phyloP scores from a whole-genome alignment of 108 stramenopile species.

The Skeletonema potamos region DNA sequence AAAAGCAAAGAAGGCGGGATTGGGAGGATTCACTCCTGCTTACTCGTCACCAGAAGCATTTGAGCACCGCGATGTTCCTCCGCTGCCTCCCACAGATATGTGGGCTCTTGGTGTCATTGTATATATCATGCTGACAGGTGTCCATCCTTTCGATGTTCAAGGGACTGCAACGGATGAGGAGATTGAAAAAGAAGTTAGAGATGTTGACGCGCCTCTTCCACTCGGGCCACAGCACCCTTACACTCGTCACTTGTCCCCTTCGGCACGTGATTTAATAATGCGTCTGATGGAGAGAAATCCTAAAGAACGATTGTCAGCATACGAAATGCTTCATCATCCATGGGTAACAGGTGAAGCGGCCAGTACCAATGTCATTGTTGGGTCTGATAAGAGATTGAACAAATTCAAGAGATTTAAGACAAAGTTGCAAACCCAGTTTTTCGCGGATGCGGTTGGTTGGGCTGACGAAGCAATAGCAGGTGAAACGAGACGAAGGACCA shows the following conservation, averaged over 20 bases:
- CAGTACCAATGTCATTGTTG: conserved; percentile 62
- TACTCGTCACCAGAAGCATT: conserved; percentile 80
- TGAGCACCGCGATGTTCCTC: conserved; percentile 20
- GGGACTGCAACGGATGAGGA: conserved; percentile 76
- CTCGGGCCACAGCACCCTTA: conserved; percentile 41
- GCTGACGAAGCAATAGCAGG: conserved; percentile 48
- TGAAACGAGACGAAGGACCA: conserved; percentile 55
- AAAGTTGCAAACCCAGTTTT: conserved; percentile 68
- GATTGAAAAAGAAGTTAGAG: conserved; percentile 58
- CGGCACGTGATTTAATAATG: conserved; percentile 73
- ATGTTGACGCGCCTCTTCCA: conserved; percentile 42
- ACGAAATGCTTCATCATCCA: conserved; percentile 87
- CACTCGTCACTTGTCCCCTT: conserved; percentile 62
- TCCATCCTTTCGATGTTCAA: conserved; percentile 87
- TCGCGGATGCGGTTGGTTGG: conserved; percentile 60
- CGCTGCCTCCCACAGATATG: conserved; percentile 64
- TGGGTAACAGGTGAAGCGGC: conserved; percentile 89
- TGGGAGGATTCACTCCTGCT: conserved; percentile 61
- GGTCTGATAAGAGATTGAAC: conserved; percentile 58
- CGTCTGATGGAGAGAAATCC: conserved; percentile 75
- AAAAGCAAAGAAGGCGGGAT: conserved; percentile 14
- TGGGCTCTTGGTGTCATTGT: conserved; percentile 89
- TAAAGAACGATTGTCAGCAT: conserved; percentile 63
- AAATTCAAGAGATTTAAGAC: conserved; percentile 64
- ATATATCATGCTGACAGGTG: conserved; percentile 91